These are phyloP conservation scores for Ceratocystis lukuohia DNA, from an alignment of 2,329 filamentous ascomycete genomes.

Conservation along the genomic window DNA sequence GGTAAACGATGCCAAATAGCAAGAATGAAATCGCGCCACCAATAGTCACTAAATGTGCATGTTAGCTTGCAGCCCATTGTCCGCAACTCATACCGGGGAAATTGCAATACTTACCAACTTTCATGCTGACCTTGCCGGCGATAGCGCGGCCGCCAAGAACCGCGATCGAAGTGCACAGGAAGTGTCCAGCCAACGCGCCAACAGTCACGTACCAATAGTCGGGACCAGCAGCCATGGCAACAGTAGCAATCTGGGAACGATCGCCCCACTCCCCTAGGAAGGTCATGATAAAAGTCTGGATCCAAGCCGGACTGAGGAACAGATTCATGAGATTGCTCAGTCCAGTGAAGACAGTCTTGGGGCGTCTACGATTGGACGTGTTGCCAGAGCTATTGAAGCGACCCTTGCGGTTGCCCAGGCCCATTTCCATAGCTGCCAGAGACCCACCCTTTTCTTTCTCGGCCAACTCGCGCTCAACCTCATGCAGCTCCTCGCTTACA, in stretches of 20 bases:
- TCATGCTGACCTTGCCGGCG: constrained; percentile 84
- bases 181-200: constrained; percentile 75
- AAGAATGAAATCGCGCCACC: constrained; percentile 85
- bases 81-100: constrained; percentile 22
- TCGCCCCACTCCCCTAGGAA: constrained; percentile 98
- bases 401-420: constrained; percentile 60
- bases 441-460: constrained; percentile 76
- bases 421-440: constrained; percentile 61
- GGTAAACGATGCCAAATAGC: constrained; percentile 81
- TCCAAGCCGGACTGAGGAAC: constrained; percentile 88
- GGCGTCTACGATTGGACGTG: constrained; percentile 39
- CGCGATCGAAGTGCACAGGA: constrained; percentile 77
- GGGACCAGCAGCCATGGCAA: constrained; percentile 95
- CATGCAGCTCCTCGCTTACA: constrained; percentile 92
- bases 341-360: constrained; percentile 41
- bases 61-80: constrained; percentile 10
- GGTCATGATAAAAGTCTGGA: constrained; percentile 98
- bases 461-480: constrained; percentile 85
- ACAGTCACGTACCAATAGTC: constrained; percentile 98
- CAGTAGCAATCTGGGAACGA: constrained; percentile 91
- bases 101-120: constrained; percentile 61
- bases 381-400: constrained; percentile 64
- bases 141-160: constrained; percentile 87
- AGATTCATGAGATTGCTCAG: constrained; percentile 77
- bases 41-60: constrained; percentile 57